Conservation (phyloP, 2,329 filamentous ascomycete species). For the Talaromyces sp. region DNA sequence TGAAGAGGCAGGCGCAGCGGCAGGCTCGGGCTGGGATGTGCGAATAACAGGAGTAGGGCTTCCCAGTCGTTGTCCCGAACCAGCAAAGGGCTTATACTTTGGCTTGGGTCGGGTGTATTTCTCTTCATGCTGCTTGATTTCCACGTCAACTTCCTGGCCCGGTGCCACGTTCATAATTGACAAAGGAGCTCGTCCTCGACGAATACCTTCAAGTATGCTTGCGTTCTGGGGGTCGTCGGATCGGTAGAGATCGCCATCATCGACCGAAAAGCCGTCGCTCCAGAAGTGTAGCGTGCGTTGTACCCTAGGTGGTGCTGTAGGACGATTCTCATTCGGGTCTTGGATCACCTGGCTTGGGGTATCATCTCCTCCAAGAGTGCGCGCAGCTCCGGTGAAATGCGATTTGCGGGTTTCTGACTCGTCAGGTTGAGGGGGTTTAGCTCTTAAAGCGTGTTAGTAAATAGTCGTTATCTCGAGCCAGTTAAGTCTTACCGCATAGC, state of each 20-base stretch:
- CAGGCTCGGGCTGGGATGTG: slow-evolving; percentile 32
- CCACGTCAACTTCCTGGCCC: slow-evolving; percentile 63
- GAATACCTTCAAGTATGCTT: slow-evolving; percentile 60
- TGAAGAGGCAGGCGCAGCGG: slow-evolving; percentile 22
- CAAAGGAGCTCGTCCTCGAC: slow-evolving; percentile 60
- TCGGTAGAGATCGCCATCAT: slow-evolving; percentile 61
- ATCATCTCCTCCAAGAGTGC: slow-evolving; percentile 65
- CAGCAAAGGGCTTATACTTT: slow-evolving; percentile 62
- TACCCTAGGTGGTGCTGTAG: slow-evolving; percentile 49
- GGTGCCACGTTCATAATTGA: slow-evolving; percentile 61
- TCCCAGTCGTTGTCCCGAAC: slow-evolving; percentile 59
- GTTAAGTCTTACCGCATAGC: slow-evolving; percentile 35
- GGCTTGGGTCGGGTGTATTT: slow-evolving; percentile 62
- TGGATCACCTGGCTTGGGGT: slow-evolving; percentile 56
- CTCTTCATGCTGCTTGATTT: slow-evolving; percentile 61
- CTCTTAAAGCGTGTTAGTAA: slow-evolving; percentile 23
- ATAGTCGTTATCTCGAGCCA: neutral
- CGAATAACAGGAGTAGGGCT: slow-evolving; percentile 59
- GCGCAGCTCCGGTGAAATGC: slow-evolving; percentile 59
- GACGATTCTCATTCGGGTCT: slow-evolving; percentile 45
- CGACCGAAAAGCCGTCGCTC: slow-evolving; percentile 64
- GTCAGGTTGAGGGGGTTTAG: slow-evolving; percentile 36
- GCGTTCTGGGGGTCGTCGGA: slow-evolving; percentile 63
- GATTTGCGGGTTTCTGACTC: slow-evolving; percentile 43
- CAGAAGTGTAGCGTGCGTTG: slow-evolving; percentile 62